Evolutionary conservation across 352 stramenopile genomes (phyloP).

Genomic region (Globisporangium nunn): DNA sequence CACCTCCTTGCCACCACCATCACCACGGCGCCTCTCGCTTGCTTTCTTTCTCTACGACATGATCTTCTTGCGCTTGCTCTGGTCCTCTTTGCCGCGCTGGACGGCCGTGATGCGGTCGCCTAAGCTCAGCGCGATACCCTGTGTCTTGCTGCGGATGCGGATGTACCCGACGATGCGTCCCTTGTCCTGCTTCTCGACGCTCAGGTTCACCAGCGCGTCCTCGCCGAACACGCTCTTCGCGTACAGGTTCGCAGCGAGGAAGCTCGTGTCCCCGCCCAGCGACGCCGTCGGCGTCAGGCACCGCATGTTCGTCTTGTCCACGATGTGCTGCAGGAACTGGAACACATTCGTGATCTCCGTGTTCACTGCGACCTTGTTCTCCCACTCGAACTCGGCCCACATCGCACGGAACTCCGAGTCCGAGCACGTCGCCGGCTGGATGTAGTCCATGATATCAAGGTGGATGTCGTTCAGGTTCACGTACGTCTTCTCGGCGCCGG

Average conservation of each 20-base stretch:
- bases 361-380: constrained; percentile 99
- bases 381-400: constrained; percentile 99
- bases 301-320: constrained; percentile 98
- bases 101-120: constrained; percentile 98
- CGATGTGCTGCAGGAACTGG: constrained; percentile 98
- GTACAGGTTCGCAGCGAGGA: constrained; percentile 92
- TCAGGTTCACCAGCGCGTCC: constrained; percentile 99
- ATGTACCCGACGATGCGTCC: constrained; percentile 98
- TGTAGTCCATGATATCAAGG: constrained; percentile 99
- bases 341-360: constrained; percentile 96
- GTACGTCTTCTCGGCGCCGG: constrained; percentile 95
- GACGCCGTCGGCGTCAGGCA: constrained; percentile 95
- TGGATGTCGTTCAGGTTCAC: constrained; percentile 99
- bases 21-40: too few species aligned
- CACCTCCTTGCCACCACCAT: background rate
- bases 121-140: constrained; percentile 98
- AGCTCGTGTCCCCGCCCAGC: constrained; percentile 87
- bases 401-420: constrained; percentile 98
- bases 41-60: constrained; percentile 33
- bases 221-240: constrained; percentile 93
- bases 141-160: constrained; percentile 99
- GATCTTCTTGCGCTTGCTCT: constrained; percentile 80
- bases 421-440: constrained; percentile 90
- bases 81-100: constrained; percentile 86
- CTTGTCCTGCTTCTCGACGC: constrained; percentile 98